Evolutionary conservation across 208 protist species (phyloP), one percentile per base, ranked within the genome.

Genomic region (Crithidia brevicula): DNA sequence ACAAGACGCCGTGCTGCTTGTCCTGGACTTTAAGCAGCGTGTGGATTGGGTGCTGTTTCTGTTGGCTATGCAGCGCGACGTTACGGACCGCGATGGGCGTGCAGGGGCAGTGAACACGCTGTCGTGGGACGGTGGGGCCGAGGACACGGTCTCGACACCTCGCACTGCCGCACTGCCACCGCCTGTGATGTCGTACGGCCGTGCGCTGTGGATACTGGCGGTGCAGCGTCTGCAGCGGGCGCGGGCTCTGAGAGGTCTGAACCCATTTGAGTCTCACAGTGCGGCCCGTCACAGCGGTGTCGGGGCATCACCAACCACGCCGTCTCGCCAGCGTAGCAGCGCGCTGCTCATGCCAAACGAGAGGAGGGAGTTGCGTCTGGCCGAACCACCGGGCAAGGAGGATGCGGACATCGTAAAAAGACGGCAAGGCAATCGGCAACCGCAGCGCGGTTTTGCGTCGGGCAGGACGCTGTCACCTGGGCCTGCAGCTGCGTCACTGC

Each of bases 121-220:
- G 13, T 51, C 20, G 23, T 51, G 46, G 23, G 20, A 51, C 0
- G 23, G 46, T 1, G 23, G 23, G 20, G 46, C 20, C 0, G 23
- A 7, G 20, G 7, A 9, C 8, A 30, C 20, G 45, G 34, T n/a
- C n/a, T n/a, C n/a, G n/a, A n/a, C n/a, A n/a, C 40, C 6, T n/a
- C 15, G 36, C 36, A 40, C 36, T 7, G 15, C 10, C 36, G 36
- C 0, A 13, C 36, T 13, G 27, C n/a, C n/a, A 30, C 22, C 23
- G 23, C 33, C 45, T 25, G 23, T 59, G 4, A 53, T 93, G 22
- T 82, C 83, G 10, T 90, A 86, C 74, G 89, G 89, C 18, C 82
- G 89, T 2, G 77, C 66, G n/a, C 73, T 94, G 60, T 94, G 89
- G 89, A 69, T 92, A 60, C 70, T 94, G 16, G 83, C 85, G n/a